These are phyloP conservation scores for Trichoderma koningii DNA, from an alignment of 2,329 filamentous ascomycete species.

Conservation along the genomic window DNA sequence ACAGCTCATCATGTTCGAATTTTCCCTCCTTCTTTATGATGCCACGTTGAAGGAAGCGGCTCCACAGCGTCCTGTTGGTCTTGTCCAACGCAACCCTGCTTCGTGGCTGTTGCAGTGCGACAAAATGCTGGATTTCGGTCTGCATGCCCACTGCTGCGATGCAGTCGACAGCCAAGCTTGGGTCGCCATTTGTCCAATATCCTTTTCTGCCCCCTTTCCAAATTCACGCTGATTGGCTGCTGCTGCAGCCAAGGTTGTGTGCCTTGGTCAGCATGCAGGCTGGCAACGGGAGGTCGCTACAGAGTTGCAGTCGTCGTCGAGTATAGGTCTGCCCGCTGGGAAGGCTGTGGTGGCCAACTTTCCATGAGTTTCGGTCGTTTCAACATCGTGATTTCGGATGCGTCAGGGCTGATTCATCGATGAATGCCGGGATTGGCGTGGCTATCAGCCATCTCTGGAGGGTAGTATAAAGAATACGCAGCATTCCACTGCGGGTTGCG, in stretches of 20 bases:
- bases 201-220: neutral
- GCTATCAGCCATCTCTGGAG: neutral
- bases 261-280: constrained; percentile 11
- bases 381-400: neutral
- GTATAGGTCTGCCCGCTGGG: neutral
- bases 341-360: neutral
- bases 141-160: neutral
- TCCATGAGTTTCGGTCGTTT: neutral
- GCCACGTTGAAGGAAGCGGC: constrained; percentile 13
- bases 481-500: constrained; percentile 27
- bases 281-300: neutral
- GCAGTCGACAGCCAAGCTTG: neutral
- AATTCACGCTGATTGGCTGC: constrained; percentile 3
- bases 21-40: constrained; percentile 1
- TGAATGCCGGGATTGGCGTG: constrained; percentile 4
- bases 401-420: neutral
- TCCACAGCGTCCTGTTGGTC: constrained; percentile 10
- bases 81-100: constrained; percentile 14
- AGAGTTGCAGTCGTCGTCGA: neutral
- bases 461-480: constrained; percentile 16
- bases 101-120: neutral
- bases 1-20: neutral
- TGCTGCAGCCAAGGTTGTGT: neutral
- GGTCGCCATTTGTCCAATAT: constrained; percentile 3
- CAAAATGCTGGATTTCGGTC: neutral